Evolutionary conservation across 1,139 yeast genomes (phyloP).

Genomic region (Magnusiomyces suaveolens): DNA sequence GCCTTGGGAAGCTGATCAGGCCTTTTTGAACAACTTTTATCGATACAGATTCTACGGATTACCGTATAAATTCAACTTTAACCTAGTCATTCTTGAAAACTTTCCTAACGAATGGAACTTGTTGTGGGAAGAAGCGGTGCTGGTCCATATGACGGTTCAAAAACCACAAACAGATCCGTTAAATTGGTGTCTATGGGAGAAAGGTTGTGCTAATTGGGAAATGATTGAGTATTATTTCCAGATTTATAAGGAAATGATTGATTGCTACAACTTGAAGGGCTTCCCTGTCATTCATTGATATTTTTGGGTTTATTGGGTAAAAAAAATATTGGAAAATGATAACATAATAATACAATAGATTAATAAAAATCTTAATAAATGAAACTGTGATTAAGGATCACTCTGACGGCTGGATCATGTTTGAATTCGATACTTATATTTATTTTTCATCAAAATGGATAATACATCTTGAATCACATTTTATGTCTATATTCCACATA

Average conservation of each 20-base stretch:
- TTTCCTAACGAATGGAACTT: conserved; percentile 18
- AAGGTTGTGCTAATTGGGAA: conserved; percentile 17
- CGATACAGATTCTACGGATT: conserved; percentile 18
- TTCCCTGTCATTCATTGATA: conserved; percentile 17
- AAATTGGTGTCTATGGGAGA: conserved; percentile 8
- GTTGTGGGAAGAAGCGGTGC: conserved; percentile 23
- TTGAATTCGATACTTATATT: too few species aligned
- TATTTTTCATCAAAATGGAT: too few species aligned
- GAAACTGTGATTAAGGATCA: too few species aligned
- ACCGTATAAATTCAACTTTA: conserved; percentile 22
- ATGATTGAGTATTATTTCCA: conserved; percentile 20
- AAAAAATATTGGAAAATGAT: too few species aligned
- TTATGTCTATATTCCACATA: too few species aligned
- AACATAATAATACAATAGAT: too few species aligned
- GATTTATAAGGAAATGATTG: conserved; percentile 20
- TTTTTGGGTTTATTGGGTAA: too few species aligned
- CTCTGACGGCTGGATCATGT: too few species aligned
- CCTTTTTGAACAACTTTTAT: conserved; percentile 20
- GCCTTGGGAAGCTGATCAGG: conserved; percentile 25
- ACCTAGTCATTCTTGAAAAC: conserved; percentile 19
- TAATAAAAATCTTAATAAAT: too few species aligned
- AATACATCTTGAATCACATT: too few species aligned
- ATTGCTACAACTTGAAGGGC: conserved; percentile 18
- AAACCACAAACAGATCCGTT: conserved; percentile 6
- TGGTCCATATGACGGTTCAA: conserved; percentile 19